These are phyloP conservation scores for Tetrapisispora phaffii DNA, from an alignment of 805 yeast species.

Conservation along the genomic window DNA sequence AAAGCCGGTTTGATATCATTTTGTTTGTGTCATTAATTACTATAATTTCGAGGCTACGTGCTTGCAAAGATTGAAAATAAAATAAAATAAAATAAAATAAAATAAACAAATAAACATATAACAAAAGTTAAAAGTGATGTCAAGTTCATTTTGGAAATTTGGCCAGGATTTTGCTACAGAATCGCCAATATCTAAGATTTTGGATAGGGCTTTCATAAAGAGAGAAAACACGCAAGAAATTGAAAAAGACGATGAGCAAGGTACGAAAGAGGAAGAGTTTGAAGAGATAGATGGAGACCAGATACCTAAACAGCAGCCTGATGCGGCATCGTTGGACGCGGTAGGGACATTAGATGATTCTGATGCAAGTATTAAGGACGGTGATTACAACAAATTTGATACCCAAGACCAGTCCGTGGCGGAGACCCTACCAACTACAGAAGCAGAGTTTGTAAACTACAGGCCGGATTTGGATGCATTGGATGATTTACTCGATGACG, in stretches of 20 bases:
- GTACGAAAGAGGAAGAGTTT: conserved; percentile 6
- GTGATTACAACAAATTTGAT: conserved; percentile 18
- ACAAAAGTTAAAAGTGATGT: conserved; percentile 18
- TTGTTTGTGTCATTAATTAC: too few relatives aligned
- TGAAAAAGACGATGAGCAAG: conserved; percentile 1
- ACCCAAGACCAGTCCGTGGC: conserved; percentile 4
- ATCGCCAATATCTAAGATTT: conserved; percentile 43
- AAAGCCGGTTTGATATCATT: too few relatives aligned
- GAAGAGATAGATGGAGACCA: conserved; percentile 6
- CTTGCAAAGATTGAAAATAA: too few relatives aligned
- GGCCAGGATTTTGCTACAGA: conserved; percentile 47
- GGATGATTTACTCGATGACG: conserved; percentile 62
- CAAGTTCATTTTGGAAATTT: conserved; percentile 50
- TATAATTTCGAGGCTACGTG: too few relatives aligned
- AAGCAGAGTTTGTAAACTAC: conserved; percentile 29
- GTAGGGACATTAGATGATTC: conserved; percentile 2
- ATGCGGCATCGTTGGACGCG: neutral
- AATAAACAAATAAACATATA: too few relatives aligned
- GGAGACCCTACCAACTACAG: conserved; percentile 22
- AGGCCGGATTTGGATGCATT: conserved; percentile 35
- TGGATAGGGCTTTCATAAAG: conserved; percentile 30
- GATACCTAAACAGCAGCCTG: conserved; percentile 1
- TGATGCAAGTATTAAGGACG: conserved; percentile 10
- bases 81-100: too few relatives aligned
- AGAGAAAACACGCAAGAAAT: conserved; percentile 9